A percentile compares a stretch with the other conserved stretches of the same genome.
These are phyloP conservation scores for Chiua sp. DNA, from an alignment of 1,284 basidiomycete genomes.

Conservation along the genomic window DNA sequence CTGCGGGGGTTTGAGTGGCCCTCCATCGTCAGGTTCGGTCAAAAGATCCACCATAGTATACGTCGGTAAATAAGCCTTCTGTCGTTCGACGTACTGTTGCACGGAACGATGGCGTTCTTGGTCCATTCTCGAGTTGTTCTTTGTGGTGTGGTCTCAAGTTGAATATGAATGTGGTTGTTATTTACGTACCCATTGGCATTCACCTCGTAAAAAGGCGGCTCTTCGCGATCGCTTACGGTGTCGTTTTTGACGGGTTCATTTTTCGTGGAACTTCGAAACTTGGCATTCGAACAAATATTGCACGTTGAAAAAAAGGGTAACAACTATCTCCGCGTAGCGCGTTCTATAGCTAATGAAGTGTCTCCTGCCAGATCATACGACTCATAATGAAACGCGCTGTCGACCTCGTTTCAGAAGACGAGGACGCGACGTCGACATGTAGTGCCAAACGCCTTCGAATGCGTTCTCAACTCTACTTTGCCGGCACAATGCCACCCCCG, in stretches of 20 bases:
- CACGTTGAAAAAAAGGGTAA: neutral
- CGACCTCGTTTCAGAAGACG: constrained; percentile 14
- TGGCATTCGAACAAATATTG: neutral
- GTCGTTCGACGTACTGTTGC: constrained; percentile 53
- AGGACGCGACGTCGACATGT: constrained; percentile 6
- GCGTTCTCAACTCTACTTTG: constrained; percentile 22
- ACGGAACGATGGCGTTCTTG: constrained; percentile 51
- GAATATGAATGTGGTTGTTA: neutral
- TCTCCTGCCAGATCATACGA: neutral
- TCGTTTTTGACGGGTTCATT: no score
- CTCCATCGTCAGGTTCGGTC: constrained; percentile 36
- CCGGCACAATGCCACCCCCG: constrained; percentile 23
- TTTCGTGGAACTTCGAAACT: neutral
- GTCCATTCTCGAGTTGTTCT: neutral
- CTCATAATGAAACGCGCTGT: constrained; percentile 27
- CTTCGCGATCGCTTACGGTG: no score
- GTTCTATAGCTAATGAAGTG: constrained; percentile 7
- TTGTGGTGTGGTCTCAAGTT: neutral
- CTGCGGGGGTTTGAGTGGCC: constrained; percentile 13
- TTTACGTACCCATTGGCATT: neutral
- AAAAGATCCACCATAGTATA: constrained; percentile 51
- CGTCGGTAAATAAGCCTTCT: constrained; percentile 47
- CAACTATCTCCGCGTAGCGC: neutral
- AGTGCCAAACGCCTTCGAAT: constrained; percentile 32
- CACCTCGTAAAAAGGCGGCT: neutral